Conservation (phyloP, 495 filamentous ascomycete genomes). For the Aspergillus wentii region DNA sequence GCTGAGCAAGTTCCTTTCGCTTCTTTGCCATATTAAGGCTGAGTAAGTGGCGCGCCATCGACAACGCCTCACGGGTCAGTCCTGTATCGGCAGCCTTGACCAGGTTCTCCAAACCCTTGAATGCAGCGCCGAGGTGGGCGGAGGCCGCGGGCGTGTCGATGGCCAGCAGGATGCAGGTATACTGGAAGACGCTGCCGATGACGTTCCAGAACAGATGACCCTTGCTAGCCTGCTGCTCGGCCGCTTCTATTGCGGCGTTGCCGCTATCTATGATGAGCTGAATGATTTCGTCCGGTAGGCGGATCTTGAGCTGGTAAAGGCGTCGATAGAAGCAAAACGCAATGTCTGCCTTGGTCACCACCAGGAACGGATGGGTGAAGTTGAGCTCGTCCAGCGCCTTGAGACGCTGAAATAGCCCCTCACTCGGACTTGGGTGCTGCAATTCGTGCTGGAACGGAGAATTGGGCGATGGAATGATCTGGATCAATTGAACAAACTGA, state of each 20-base stretch:
- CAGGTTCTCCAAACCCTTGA: conserved; percentile 25
- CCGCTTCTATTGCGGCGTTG: conserved; percentile 18
- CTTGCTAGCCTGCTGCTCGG: conserved; percentile 18
- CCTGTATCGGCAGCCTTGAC: conserved; percentile 21
- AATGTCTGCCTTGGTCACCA: conserved; percentile 26
- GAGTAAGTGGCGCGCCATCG: conserved; percentile 26
- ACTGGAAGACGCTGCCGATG: conserved; percentile 30
- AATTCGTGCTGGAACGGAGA: conserved; percentile 19
- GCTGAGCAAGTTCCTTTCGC: conserved; percentile 21
- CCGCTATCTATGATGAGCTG: conserved; percentile 20
- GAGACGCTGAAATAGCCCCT: conserved; percentile 21
- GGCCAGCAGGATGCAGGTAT: conserved; percentile 22
- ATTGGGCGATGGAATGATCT: conserved; percentile 26
- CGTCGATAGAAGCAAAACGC: conserved; percentile 31
- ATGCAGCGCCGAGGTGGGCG: conserved; percentile 16
- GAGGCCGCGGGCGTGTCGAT: conserved; percentile 21
- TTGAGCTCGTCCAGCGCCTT: conserved; percentile 10
- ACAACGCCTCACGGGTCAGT: conserved; percentile 25
- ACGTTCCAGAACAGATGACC: conserved; percentile 28
- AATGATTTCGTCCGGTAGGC: conserved; percentile 17
- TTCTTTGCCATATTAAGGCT: conserved; percentile 23
- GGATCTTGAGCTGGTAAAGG: conserved; percentile 21
- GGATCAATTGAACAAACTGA: conserved; percentile 24
- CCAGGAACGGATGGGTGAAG: conserved; percentile 22
- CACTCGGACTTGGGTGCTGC: conserved; percentile 10